Evolutionary conservation across 805 yeast species (phyloP).

Genomic region (Starmerella roubikii): DNA sequence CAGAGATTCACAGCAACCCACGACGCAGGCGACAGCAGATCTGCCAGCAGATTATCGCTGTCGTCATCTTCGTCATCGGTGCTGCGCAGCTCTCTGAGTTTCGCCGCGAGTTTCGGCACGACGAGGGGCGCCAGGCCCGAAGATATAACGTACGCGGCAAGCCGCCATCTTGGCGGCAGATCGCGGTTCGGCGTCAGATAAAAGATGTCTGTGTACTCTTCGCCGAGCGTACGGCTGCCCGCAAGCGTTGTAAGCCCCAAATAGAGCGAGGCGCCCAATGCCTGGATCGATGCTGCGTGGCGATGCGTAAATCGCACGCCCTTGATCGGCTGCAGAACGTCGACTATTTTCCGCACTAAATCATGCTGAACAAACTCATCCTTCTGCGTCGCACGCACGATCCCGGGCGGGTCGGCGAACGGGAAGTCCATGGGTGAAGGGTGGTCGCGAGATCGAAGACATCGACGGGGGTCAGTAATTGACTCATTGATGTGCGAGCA

Average conservation of each 20-base stretch:
- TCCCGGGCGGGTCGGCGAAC: conserved; percentile 77
- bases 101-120: conserved; percentile 17
- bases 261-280: conserved; percentile 47
- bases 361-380: conserved; percentile 58
- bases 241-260: conserved; percentile 59
- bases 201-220: conserved; percentile 67
- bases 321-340: conserved; percentile 39
- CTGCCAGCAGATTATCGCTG: conserved; percentile 5
- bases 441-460: too few species aligned
- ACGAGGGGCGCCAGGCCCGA: conserved; percentile 52
- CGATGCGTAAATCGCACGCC: conserved; percentile 45
- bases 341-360: conserved; percentile 41
- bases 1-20: conserved; percentile 63
- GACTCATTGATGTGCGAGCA: too few species aligned
- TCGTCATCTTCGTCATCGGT: conserved; percentile 3
- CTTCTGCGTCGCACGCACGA: conserved; percentile 81
- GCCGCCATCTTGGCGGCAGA: conserved; percentile 25
- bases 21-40: conserved; percentile 23
- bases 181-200: conserved; percentile 20
- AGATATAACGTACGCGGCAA: conserved; percentile 46
- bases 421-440: conserved; percentile 31
- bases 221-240: conserved; percentile 79
- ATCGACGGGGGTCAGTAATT: too few species aligned
- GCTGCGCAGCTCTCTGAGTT: conserved; percentile 14
- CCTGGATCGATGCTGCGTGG: conserved; percentile 48